Evolutionary conservation across 805 yeast genomes (phyloP), one percentile per base, ranked within the genome.

Genomic region (Brettanomyces nanus): DNA sequence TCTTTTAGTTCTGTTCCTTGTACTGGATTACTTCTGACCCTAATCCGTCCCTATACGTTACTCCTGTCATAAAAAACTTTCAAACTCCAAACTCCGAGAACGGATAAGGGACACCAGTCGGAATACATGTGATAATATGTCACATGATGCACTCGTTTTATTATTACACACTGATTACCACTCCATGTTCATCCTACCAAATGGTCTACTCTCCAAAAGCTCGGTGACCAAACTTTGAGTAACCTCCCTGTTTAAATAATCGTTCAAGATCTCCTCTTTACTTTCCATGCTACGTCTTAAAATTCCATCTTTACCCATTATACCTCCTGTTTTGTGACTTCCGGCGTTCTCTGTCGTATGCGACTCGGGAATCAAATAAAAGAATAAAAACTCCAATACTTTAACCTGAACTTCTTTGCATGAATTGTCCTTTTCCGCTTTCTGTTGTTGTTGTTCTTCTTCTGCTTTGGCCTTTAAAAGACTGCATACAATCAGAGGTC

Each of bases 301-400:
- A 42, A 29, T 45, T 19, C 53, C 51, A 40, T 59, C 61, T 9
- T 10, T 19, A 22, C 51, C 49, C 5, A 44, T 40, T 25, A 28
- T 21, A 25, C n/a, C 33, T 28, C 9, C 18, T 17, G 10, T 23
- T 20, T 17, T 25, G 18, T 28, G 20, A 19, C 22, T 14, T 5
- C 29, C 17, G 13, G 14, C 28, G 27, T 28, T 13, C 9, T 25
- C 25, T 18, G 22, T 35, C 35, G 4, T 9, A 18, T 19, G 1
- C 2, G 70, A 58, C 53, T 80, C 90, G 10, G 85, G 86, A 6
- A 75, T 66, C 39, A 82, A 57, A 49, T 82, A 81, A 52, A 80
- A 78, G 39, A 81, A 72, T 37, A 82, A 59, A 52, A 81, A 82
- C 58, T 82, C 89, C 35, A 82, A 65, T 10, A 77, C 68, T 46